Conservation (phyloP, 2,329 filamentous ascomycete genomes). For the Fusarium praegraminearum region DNA sequence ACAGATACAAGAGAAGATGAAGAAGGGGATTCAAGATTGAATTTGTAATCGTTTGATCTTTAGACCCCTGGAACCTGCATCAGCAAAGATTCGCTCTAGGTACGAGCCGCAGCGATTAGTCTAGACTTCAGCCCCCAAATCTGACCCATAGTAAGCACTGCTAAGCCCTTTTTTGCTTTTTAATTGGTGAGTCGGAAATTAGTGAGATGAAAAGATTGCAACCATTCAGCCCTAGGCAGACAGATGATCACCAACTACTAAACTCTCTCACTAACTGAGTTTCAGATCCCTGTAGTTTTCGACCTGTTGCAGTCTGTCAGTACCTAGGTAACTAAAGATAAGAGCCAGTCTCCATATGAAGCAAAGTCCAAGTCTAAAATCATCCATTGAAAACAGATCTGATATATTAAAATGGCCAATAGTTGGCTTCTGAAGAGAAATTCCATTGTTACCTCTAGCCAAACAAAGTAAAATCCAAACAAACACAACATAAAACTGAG, state of each 20-base stretch:
- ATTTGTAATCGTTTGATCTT: not conserved
- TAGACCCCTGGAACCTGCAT: not conserved
- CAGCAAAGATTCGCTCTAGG: not conserved
- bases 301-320: not conserved
- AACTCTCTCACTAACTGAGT: not conserved
- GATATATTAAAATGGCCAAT: not conserved
- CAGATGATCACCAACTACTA: not conserved
- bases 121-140: not conserved
- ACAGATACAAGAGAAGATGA: not conserved
- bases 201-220: not conserved
- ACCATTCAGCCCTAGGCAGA: not conserved
- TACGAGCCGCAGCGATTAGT: not conserved
- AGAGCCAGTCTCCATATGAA: not conserved
- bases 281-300: not conserved
- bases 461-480: not conserved
- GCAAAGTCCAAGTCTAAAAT: not conserved
- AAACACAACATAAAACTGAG: conserved; percentile 9
- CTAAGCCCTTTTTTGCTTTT: not conserved
- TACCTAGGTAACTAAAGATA: too few species aligned
- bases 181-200: not conserved
- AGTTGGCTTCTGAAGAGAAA: not conserved
- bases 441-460: not conserved
- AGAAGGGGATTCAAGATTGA: not conserved
- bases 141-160: not conserved
- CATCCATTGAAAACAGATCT: not conserved